A percentile compares a stretch with the other conserved stretches of the same genome.
These are phyloP conservation scores for Ceriops zippeliana DNA, from an alignment of 345 rosid species.

Conservation along the genomic window DNA sequence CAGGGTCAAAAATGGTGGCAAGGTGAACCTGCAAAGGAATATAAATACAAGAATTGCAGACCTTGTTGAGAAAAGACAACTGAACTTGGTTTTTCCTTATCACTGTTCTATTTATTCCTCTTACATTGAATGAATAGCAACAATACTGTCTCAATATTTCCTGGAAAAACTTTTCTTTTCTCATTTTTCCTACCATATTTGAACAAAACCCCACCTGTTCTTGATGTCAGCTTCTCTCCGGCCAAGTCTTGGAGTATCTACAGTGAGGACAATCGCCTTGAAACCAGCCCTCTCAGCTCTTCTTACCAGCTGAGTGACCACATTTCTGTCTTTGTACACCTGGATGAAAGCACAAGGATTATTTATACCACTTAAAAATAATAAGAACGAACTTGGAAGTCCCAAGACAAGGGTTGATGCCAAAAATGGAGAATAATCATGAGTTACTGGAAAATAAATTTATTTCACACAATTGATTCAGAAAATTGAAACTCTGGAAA, in stretches of 20 bases:
- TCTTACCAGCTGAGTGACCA: slow-evolving; percentile 76
- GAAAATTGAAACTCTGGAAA: background rate
- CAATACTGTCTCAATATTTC: no score
- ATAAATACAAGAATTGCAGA: slow-evolving; percentile 3
- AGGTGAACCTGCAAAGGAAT: slow-evolving; percentile 46
- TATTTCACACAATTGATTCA: no score
- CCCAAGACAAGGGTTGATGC: no score
- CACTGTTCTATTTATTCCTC: no score
- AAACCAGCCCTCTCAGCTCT: slow-evolving; percentile 95
- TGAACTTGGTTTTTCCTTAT: background rate
- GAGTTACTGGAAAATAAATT: background rate
- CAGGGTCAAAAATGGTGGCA: slow-evolving; percentile 69
- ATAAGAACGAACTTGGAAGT: no score
- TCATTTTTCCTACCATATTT: background rate
- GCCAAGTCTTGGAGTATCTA: slow-evolving; percentile 91
- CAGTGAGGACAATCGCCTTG: slow-evolving; percentile 93
- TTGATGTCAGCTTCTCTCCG: slow-evolving; percentile 95
- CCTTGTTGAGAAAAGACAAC: background rate
- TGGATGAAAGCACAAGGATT: slow-evolving; percentile 16
- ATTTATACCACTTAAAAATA: background rate
- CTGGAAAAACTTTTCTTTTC: background rate
- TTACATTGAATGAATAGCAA: no score
- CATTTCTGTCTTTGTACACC: slow-evolving; percentile 77
- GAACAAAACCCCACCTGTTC: slow-evolving; percentile 50
- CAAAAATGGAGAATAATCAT: background rate